Evolutionary conservation across 257 asterid species (phyloP), one percentile per base, ranked within the genome.

Genomic region (Verbena officinalis): DNA sequence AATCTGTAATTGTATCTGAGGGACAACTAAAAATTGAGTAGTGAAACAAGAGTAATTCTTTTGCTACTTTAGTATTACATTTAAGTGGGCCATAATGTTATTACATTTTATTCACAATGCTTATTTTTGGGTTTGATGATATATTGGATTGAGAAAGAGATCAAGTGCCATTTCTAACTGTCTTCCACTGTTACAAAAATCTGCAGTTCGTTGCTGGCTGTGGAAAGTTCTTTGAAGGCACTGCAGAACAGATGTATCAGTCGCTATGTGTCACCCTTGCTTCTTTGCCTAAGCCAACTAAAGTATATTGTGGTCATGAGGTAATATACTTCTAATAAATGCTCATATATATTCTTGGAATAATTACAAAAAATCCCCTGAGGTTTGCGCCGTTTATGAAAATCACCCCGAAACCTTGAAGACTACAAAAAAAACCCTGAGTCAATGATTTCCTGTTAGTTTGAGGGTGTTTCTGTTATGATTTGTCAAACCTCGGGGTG

Each of bases 151-250:
- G 21, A 17, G 64, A 40, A 17, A 67, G 31, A 39, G 9, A 27
- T 27, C 20, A 30, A 54, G 57, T n/a, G 21, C 43, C 40, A 55
- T 50, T 62, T 33, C 43, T 43, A 10, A 52, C 50, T 38, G 20
- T 33, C 53, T 43, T 36, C 27, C 16, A 42, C 50, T 64, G 58
- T 67, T 52, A 42, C 55, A 62, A n/a, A n/a, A 53, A 52, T 70
- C 13, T 68, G 55, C 71, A 87, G 98, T 93, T 93, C 53, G 31
- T 93, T 65, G 97, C 88, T 78, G 98, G 97, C 38, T 93, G 98
- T 67, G 98, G 98, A 10, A 93, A 80, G 85, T 87, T 93, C 69
- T 89, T 87, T 38, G 96, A 93, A 77, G 97, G 98, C 83, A 93
- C 91, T 67, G 95, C 98, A 48, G 95, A 85, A 62, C 96, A 89